These are phyloP conservation scores for Grigorovia transvaalensis DNA, from an alignment of 805 yeast genomes.

Conservation along the genomic window DNA sequence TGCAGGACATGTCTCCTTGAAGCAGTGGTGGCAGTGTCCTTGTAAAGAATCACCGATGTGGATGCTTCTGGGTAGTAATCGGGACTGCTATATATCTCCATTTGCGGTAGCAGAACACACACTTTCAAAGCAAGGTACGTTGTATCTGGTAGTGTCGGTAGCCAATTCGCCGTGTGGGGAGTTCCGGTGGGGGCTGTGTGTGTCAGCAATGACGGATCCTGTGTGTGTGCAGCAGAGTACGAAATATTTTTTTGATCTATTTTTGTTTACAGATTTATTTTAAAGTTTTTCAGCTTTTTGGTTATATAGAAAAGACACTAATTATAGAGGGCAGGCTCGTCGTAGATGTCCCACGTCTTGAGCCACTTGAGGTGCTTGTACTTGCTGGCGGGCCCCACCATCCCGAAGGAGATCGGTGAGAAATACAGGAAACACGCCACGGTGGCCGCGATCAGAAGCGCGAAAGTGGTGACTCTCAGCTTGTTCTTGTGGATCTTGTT, in stretches of 20 bases:
- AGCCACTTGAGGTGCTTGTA: slow-evolving; percentile 41
- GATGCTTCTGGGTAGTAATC: slow-evolving; percentile 27
- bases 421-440: slow-evolving; percentile 49
- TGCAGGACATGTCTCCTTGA: slow-evolving; percentile 12
- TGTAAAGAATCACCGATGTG: slow-evolving; percentile 16
- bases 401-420: slow-evolving; percentile 56
- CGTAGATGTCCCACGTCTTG: slow-evolving; percentile 34
- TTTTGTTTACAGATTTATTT: neutral
- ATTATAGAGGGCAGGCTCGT: neutral
- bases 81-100: slow-evolving; percentile 16
- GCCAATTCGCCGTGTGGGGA: no score
- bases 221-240: neutral
- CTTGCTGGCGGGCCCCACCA: slow-evolving; percentile 38
- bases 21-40: slow-evolving; percentile 2
- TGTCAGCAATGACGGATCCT: neutral
- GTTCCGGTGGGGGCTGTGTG: no score
- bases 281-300: neutral
- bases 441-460: slow-evolving; percentile 33
- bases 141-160: no score
- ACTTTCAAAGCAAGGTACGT: neutral
- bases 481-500: slow-evolving; percentile 22
- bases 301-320: neutral
- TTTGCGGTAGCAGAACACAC: neutral
- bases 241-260: neutral
- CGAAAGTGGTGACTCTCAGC: slow-evolving; percentile 18